These are phyloP conservation scores for Fagopyrum homotropicum DNA, from an alignment of 148 eudicot genomes.

Conservation along the genomic window DNA sequence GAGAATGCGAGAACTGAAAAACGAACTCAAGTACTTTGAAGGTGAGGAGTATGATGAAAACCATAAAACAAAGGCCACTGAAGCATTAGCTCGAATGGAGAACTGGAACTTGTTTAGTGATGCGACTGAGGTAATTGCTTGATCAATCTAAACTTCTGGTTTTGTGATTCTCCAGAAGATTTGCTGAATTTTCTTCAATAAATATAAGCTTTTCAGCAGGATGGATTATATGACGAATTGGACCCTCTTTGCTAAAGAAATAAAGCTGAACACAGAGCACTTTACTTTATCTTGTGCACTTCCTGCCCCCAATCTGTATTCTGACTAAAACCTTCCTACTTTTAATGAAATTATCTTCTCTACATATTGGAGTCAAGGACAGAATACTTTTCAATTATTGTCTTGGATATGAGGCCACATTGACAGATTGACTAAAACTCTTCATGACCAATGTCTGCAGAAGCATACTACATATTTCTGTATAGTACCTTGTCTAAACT, in stretches of 20 bases:
- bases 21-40: slow-evolving; percentile 79
- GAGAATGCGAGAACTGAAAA: slow-evolving; percentile 84
- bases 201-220: not conserved
- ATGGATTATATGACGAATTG: not conserved
- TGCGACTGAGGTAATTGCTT: slow-evolving; percentile 48
- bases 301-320: not conserved
- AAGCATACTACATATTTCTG: not conserved
- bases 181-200: not conserved
- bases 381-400: not conserved
- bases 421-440: not conserved
- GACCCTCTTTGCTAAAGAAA: not conserved
- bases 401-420: not conserved
- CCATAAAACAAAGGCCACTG: slow-evolving; percentile 65
- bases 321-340: not conserved
- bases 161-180: not conserved
- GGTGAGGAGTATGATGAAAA: slow-evolving; percentile 68
- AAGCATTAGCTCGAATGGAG: slow-evolving; percentile 88
- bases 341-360: not conserved
- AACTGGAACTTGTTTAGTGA: slow-evolving; percentile 91
- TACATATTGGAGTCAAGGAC: not conserved
- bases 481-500: not conserved
- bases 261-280: not conserved
- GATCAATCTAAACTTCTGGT: not conserved
- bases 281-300: not conserved
- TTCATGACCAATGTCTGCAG: not conserved